phyloP scores from a whole-genome alignment of 2,329 filamentous ascomycete genomes.

The Zymoseptoria ardabiliae region DNA sequence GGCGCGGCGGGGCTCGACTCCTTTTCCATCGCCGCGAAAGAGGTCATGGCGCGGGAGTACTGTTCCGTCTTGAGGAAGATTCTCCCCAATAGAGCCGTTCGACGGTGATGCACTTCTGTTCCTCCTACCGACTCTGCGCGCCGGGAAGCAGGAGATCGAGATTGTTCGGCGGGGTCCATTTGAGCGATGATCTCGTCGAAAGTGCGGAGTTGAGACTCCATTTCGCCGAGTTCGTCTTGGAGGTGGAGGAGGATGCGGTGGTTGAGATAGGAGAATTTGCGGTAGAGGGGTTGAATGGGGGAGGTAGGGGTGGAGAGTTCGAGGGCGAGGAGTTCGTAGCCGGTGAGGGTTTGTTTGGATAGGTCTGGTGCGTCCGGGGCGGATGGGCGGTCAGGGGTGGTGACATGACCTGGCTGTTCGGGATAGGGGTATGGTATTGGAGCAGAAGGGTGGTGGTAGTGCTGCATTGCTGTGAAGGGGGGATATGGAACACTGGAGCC shows the following conservation, averaged over 20 bases:
- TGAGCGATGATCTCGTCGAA: constrained; percentile 56
- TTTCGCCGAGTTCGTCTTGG: constrained; percentile 74
- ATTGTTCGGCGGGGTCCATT: constrained; percentile 20
- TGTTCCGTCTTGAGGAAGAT: constrained; percentile 60
- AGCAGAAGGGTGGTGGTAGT: constrained; percentile 21
- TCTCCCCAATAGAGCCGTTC: constrained; percentile 53
- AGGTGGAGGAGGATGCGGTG: constrained; percentile 75
- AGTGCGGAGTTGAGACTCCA: constrained; percentile 68
- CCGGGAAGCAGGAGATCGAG: constrained; percentile 48
- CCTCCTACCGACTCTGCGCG: constrained; percentile 49
- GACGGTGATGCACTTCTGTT: constrained; percentile 52
- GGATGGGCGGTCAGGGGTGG: constrained; percentile 15
- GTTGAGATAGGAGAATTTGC: constrained; percentile 73
- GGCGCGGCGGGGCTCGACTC: constrained; percentile 43
- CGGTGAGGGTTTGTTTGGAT: constrained; percentile 32
- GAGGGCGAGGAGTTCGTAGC: constrained; percentile 57
- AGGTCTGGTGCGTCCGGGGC: constrained; percentile 27
- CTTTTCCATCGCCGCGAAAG: constrained; percentile 49
- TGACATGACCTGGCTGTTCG: constrained; percentile 7
- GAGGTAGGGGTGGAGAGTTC: constrained; percentile 37
- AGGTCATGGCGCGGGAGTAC: constrained; percentile 57
- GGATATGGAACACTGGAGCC: constrained; percentile 19
- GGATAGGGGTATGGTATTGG: constrained; percentile 10
- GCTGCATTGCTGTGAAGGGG: constrained; percentile 21
- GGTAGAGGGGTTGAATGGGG: constrained; percentile 57